Percentiles rank a stretch among this genome's conserved stretches.
These are phyloP conservation scores for Backusella liffmaniae DNA, from an alignment of 192 early-diverging fungal genomes.

Conservation along the genomic window DNA sequence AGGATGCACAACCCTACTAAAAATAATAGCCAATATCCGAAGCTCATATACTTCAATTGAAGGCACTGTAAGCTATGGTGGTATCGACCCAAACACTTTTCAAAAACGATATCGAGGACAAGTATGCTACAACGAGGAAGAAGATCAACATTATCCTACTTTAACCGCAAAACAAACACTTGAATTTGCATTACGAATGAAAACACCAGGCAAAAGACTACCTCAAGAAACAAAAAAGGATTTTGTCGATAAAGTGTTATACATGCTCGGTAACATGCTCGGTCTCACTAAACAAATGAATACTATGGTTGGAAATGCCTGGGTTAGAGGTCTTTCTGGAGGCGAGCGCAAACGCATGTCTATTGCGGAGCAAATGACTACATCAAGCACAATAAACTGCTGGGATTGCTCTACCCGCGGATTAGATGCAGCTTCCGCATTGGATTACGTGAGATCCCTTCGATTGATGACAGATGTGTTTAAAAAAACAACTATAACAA, in stretches of 20 bases:
- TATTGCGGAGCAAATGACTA: conserved; percentile 74
- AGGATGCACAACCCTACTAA: conserved; percentile 62
- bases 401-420: conserved; percentile 68
- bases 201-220: conserved; percentile 57
- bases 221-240: conserved; percentile 47
- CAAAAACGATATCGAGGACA: conserved; percentile 63
- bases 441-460: conserved; percentile 74
- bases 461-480: conserved; percentile 70
- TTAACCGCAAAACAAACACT: conserved; percentile 77
- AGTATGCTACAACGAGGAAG: conserved; percentile 79
- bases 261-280: conserved; percentile 49
- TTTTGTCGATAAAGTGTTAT: conserved; percentile 46
- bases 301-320: conserved; percentile 73
- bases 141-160: conserved; percentile 77
- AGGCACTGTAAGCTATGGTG: conserved; percentile 66
- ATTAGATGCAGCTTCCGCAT: conserved; percentile 75
- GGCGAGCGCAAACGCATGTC: conserved; percentile 77
- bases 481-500: conserved; percentile 55
- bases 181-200: conserved; percentile 74
- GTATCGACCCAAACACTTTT: conserved; percentile 60
- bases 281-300: conserved; percentile 57
- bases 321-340: conserved; percentile 71
- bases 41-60: conserved; percentile 46
- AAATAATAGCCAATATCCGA: conserved; percentile 58
- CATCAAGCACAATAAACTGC: conserved; percentile 50